Percentiles rank a stretch among this genome's conserved stretches.
Evolutionary conservation across 768 basidiomycete species (phyloP).

Genomic region (Fomitopsis pulvina): DNA sequence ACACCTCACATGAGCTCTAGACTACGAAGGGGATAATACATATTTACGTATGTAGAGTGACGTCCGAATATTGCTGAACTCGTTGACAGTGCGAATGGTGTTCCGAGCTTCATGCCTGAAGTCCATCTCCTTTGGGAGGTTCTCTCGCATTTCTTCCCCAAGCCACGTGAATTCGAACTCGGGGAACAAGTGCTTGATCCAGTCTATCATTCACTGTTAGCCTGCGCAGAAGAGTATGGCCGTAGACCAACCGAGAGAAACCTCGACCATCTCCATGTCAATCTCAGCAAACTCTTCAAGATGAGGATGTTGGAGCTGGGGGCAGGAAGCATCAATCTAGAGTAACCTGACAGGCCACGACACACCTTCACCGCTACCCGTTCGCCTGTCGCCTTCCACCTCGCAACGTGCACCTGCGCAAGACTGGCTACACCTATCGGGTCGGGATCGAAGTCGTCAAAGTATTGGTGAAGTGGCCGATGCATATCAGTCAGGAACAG

Average conservation of each 20-base stretch:
- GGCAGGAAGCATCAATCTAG: background rate
- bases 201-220: slow-evolving; percentile 34
- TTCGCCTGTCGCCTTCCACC: slow-evolving; percentile 61
- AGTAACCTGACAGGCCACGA: slow-evolving; percentile 7
- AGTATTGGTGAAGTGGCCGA: slow-evolving; percentile 60
- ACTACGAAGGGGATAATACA: background rate
- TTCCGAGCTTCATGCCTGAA: slow-evolving; percentile 88
- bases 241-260: slow-evolving; percentile 49
- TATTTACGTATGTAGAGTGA: slow-evolving; percentile 74
- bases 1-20: background rate
- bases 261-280: slow-evolving; percentile 82
- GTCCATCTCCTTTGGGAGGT: slow-evolving; percentile 91
- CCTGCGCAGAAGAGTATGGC: background rate
- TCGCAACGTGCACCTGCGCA: slow-evolving; percentile 91
- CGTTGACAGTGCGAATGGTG: slow-evolving; percentile 57
- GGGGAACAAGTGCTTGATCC: slow-evolving; percentile 92
- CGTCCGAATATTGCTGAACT: slow-evolving; percentile 65
- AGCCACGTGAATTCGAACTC: slow-evolving; percentile 94
- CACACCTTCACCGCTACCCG: slow-evolving; percentile 81
- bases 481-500: slow-evolving; percentile 82
- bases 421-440: slow-evolving; percentile 96
- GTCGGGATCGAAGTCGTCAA: slow-evolving; percentile 76
- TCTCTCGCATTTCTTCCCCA: slow-evolving; percentile 89
- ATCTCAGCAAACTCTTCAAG: slow-evolving; percentile 88
- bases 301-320: slow-evolving; percentile 84